Evolutionary conservation across 2,329 filamentous ascomycete genomes (phyloP), one percentile per base, ranked within the genome.

Genomic region (Epichloe aotearoae): DNA sequence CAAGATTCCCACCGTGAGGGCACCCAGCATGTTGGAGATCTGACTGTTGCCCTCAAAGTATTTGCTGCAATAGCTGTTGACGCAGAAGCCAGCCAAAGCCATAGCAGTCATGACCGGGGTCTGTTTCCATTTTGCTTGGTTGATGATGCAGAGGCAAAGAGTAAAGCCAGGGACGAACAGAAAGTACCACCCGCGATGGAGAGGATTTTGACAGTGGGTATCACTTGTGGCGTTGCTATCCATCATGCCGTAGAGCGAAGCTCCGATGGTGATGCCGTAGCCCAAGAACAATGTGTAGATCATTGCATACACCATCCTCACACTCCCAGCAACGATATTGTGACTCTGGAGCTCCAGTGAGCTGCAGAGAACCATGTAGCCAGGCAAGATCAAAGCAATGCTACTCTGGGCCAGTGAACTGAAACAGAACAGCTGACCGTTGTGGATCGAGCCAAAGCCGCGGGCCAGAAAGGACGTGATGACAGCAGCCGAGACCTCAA

Each of bases 61-160:
- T 33, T 75, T 70, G 34, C 79, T 78, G 14, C 78, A 80, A 66
- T 86, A 89, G 67, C 79, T 86, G 66, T 85, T 91, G 58, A 88
- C 83, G 7, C 82, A 71, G 61, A 86, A 93, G 8, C 87, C 88
- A 0, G 80, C 77, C 34, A 88, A 69, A 0, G 86, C 80, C 58
- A 94, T 89, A 52, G 79, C 43, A 4, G 86, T 68, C 86, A 91
- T 91, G 47, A 86, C 74, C 0, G 86, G 86, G 34, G 82, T 77
- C 62, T 91, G 86, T 58, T 79, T 83, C 78, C 79, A 87, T 66
- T 88, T 88, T 53, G 84, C 85, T 57, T 91, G 86, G 65, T 90
- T 90, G 64, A 91, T 83, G 59, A 90, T 74, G 54, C 84, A 83
- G 0, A 91, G 73, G 56, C 83, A 88, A 37, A 88, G 63, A 3